Evolutionary conservation across 768 basidiomycete genomes (phyloP).

Genomic region (Naganishia antarctica): DNA sequence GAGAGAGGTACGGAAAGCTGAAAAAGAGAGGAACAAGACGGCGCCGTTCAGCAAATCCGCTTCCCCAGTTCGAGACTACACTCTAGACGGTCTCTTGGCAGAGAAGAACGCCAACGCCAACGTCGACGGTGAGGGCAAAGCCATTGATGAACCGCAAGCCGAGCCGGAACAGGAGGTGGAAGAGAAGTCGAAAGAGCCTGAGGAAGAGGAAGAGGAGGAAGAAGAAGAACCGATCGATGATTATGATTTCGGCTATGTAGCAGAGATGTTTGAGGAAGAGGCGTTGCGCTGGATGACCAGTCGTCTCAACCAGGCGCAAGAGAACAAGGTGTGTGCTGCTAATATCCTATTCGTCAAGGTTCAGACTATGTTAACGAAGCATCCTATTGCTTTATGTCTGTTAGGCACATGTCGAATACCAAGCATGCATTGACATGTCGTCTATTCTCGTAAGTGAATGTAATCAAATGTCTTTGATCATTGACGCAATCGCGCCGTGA

Average conservation of each 20-base stretch:
- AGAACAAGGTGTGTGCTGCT: conserved; percentile 61
- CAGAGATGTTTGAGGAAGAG: conserved; percentile 56
- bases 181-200: not conserved
- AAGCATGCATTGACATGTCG: conserved; percentile 71
- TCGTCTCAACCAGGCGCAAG: conserved; percentile 19
- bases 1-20: conserved; percentile 14
- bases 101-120: not conserved
- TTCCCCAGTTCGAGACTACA: conserved; percentile 1
- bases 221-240: conserved; percentile 32
- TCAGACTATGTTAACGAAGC: too few species aligned
- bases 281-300: conserved; percentile 69
- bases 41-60: not conserved
- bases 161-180: not conserved
- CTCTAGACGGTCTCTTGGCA: conserved; percentile 15
- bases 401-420: conserved; percentile 62
- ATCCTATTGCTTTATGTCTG: too few species aligned
- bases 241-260: conserved; percentile 19
- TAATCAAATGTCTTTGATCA: too few species aligned
- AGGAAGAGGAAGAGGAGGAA: conserved; percentile 34
- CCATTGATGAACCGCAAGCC: too few species aligned
- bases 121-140: not conserved
- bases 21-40: conserved; percentile 1
- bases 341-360: too few species aligned
- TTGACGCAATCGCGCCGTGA: too few species aligned
- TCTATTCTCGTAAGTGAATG: conserved; percentile 85